Percentiles rank a stretch among this genome's conserved stretches.
phyloP scores from a whole-genome alignment of 306 rosid species.

The Acacia confusa region DNA sequence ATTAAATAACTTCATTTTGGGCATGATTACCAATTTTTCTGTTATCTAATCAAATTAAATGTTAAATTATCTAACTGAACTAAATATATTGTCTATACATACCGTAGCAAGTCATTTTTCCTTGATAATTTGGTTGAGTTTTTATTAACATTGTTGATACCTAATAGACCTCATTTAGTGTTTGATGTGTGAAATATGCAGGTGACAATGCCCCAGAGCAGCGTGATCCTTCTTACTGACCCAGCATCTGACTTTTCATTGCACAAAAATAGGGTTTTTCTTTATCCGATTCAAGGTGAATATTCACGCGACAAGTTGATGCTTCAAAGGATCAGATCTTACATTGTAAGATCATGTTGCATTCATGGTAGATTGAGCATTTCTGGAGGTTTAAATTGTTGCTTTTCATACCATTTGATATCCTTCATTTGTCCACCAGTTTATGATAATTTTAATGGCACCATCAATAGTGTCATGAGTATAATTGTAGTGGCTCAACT shows the following conservation, averaged over 20 bases:
- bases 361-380: constrained; percentile 38
- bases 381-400: constrained; percentile 24
- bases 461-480: constrained; percentile 4
- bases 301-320: constrained; percentile 93
- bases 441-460: background rate
- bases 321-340: constrained; percentile 99
- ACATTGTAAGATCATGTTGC: constrained; percentile 83
- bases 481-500: background rate
- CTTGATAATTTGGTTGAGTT: constrained; percentile 8
- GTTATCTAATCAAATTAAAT: background rate
- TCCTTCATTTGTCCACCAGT: background rate
- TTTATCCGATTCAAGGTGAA: constrained; percentile 79
- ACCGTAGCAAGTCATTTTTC: background rate
- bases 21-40: background rate
- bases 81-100: constrained; percentile 4
- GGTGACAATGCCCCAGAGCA: constrained; percentile 77
- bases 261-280: constrained; percentile 59
- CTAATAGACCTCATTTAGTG: constrained; percentile 4
- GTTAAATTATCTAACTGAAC: background rate
- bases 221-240: constrained; percentile 70
- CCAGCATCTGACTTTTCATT: constrained; percentile 75
- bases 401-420: background rate
- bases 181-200: constrained; percentile 41
- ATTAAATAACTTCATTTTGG: background rate
- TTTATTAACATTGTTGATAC: background rate